These are phyloP conservation scores for Fusarium sp. DNA, from an alignment of 2,329 filamentous ascomycete species.

Conservation along the genomic window DNA sequence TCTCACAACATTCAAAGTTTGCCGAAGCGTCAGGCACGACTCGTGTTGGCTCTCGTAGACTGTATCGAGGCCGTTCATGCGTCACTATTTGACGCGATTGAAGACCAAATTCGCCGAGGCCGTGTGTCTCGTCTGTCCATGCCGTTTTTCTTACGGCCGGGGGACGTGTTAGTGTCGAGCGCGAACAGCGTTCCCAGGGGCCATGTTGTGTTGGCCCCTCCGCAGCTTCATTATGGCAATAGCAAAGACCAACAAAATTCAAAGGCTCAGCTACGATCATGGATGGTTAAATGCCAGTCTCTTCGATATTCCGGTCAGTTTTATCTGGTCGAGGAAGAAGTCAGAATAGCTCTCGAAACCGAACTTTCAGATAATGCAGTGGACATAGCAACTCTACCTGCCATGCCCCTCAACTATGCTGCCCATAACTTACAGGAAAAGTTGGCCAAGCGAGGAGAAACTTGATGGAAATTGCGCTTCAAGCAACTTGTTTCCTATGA, in stretches of 20 bases:
- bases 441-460: neutral
- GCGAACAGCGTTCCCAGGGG: neutral
- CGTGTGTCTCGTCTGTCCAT: neutral
- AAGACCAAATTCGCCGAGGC: neutral
- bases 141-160: neutral
- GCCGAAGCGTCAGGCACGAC: neutral
- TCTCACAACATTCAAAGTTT: neutral
- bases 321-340: too few relatives aligned
- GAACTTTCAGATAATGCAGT: neutral
- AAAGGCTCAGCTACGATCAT: fast-evolving
- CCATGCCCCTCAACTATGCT: neutral
- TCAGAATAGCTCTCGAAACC: neutral
- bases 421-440: neutral
- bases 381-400: neutral
- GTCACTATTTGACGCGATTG: neutral
- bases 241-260: too few relatives aligned
- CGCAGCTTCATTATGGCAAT: too few relatives aligned
- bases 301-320: too few relatives aligned
- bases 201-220: neutral
- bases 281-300: too few relatives aligned
- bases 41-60: neutral
- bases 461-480: neutral
- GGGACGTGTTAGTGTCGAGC: neutral
- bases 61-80: slow-evolving; percentile 7
- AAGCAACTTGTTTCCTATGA: slow-evolving; percentile 9